These are phyloP conservation scores for Alternaria sp. DNA, from an alignment of 2,329 filamentous ascomycete genomes.

Conservation along the genomic window DNA sequence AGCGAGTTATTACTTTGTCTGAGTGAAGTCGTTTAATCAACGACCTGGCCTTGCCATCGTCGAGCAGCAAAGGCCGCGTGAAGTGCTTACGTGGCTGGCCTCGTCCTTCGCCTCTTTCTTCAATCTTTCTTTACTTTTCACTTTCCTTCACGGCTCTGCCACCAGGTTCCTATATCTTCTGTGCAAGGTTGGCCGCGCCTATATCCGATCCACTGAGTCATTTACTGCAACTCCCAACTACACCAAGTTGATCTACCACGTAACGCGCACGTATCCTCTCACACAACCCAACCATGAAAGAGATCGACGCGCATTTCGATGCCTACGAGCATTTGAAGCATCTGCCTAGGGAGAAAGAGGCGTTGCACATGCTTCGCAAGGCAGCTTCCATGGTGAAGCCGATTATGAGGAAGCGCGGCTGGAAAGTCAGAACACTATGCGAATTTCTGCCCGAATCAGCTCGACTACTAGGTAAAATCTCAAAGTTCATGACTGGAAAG, in stretches of 20 bases:
- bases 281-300: conserved; percentile 40
- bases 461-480: conserved; percentile 69
- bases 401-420: conserved; percentile 86
- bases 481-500: neutral
- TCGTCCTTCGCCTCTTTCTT: conserved; percentile 19
- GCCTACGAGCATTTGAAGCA: conserved; percentile 58
- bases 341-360: conserved; percentile 52
- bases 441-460: conserved; percentile 83
- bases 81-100: conserved; percentile 35
- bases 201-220: neutral
- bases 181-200: neutral
- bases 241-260: neutral
- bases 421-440: conserved; percentile 77
- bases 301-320: conserved; percentile 57
- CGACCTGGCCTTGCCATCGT: conserved; percentile 15
- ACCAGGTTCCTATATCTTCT: neutral
- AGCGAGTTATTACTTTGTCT: neutral
- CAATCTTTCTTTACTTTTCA: conserved; percentile 7
- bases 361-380: conserved; percentile 71
- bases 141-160: conserved; percentile 9
- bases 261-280: neutral
- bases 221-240: neutral
- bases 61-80: conserved; percentile 25
- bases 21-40: neutral
- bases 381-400: conserved; percentile 90